A percentile compares a stretch with the other conserved stretches of the same genome.
phyloP scores from a whole-genome alignment of 2,329 filamentous ascomycete genomes.

The Neospermospora avenae region DNA sequence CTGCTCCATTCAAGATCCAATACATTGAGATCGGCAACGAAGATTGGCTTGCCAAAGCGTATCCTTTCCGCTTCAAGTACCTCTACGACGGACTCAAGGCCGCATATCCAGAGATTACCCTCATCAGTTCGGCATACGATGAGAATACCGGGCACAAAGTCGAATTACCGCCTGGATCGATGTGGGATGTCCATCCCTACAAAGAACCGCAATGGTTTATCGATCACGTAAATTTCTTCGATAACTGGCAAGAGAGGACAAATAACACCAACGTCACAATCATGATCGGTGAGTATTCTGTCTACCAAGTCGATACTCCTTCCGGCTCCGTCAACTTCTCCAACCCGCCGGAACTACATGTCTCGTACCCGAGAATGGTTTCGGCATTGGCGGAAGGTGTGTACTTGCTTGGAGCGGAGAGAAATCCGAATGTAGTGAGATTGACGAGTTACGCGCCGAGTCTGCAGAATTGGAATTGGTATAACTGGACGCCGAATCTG shows the following conservation, averaged over 20 bases:
- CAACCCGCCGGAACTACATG: slow-evolving; percentile 16
- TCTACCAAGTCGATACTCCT: slow-evolving; percentile 19
- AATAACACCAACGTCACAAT: slow-evolving; percentile 23
- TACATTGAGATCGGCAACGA: slow-evolving; percentile 42
- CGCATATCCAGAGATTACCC: slow-evolving; percentile 40
- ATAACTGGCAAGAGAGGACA: slow-evolving; percentile 20
- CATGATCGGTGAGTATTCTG: slow-evolving; percentile 26
- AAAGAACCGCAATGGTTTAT: slow-evolving; percentile 18
- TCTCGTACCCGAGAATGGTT: slow-evolving; percentile 21
- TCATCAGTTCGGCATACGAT: slow-evolving; percentile 22
- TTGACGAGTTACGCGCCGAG: slow-evolving; percentile 38
- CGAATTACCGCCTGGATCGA: slow-evolving; percentile 17
- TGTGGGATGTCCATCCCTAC: slow-evolving; percentile 26
- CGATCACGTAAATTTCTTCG: slow-evolving; percentile 18
- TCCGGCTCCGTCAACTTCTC: slow-evolving; percentile 15
- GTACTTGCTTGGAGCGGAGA: slow-evolving; percentile 25
- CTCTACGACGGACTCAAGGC: slow-evolving; percentile 46
- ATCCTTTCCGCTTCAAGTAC: slow-evolving; percentile 41
- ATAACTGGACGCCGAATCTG: slow-evolving; percentile 30
- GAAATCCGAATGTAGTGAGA: slow-evolving; percentile 39
- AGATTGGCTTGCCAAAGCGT: slow-evolving; percentile 43
- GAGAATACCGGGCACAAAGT: slow-evolving; percentile 35
- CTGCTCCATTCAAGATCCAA: slow-evolving; percentile 47
- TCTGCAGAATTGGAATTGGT: slow-evolving; percentile 36
- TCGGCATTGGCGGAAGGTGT: slow-evolving; percentile 25